phyloP scores from a whole-genome alignment of 2,329 filamentous ascomycete genomes.

The Pestalotiopsis sp. region DNA sequence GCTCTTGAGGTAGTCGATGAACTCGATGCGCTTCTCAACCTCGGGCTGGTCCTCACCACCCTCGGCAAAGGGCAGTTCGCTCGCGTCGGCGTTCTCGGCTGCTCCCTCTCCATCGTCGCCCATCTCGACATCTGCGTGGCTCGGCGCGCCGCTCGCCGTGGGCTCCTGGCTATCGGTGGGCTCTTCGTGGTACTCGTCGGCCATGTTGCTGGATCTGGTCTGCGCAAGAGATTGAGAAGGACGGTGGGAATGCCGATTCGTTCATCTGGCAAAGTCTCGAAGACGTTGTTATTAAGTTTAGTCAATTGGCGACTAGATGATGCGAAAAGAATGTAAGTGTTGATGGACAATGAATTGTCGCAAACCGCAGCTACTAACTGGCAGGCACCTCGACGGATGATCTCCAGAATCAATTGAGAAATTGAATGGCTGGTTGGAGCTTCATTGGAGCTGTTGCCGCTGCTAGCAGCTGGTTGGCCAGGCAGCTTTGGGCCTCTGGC shows the following conservation, averaged over 20 bases:
- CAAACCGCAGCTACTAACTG: background rate
- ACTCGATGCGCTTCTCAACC: conserved; percentile 43
- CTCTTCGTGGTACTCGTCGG: conserved; percentile 32
- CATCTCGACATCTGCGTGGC: conserved; percentile 40
- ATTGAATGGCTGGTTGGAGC: background rate
- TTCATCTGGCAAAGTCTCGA: background rate
- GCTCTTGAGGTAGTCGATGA: conserved; percentile 66
- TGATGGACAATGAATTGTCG: background rate
- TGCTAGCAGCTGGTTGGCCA: background rate
- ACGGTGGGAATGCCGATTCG: background rate
- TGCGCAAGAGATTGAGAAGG: background rate
- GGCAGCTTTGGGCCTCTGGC: background rate
- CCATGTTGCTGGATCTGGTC: conserved; percentile 21
- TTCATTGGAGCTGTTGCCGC: background rate
- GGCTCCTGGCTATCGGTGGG: conserved; percentile 26
- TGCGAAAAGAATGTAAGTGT: background rate
- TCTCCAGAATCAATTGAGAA: background rate
- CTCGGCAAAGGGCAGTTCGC: conserved; percentile 31
- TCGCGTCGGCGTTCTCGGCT: conserved; percentile 23
- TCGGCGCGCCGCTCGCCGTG: conserved; percentile 31
- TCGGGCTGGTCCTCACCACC: conserved; percentile 39
- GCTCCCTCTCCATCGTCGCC: conserved; percentile 38
- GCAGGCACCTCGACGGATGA: too few relatives aligned
- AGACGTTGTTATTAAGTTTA: background rate
- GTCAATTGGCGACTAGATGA: background rate